Percentiles rank a stretch among this genome's conserved stretches.
Evolutionary conservation across 2,329 filamentous ascomycete genomes (phyloP).

Genomic region (Lizonia empirigonia): DNA sequence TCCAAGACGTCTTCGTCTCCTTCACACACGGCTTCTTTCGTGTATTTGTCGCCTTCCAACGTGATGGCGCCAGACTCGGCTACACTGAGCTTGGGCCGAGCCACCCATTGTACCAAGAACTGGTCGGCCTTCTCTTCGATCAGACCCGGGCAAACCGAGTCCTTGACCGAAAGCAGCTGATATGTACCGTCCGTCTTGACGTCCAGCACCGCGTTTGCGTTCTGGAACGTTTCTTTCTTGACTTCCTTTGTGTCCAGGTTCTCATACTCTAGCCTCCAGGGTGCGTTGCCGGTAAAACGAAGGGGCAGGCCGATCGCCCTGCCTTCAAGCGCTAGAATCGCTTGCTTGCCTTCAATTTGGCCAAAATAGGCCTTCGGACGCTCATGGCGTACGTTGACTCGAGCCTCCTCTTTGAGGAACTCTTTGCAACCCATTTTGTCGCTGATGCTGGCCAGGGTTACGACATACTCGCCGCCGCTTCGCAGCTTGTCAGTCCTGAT

Average conservation of each 20-base stretch:
- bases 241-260: constrained; percentile 62
- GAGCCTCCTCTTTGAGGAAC: constrained; percentile 80
- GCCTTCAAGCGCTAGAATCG: constrained; percentile 76
- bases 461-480: constrained; percentile 86
- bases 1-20: constrained; percentile 92
- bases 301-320: constrained; percentile 76
- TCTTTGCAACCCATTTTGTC: constrained; percentile 87
- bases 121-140: constrained; percentile 74
- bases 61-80: constrained; percentile 67
- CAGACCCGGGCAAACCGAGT: constrained; percentile 80
- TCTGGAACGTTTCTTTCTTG: constrained; percentile 56
- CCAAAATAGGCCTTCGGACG: constrained; percentile 87
- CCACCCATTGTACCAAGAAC: constrained; percentile 86
- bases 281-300: constrained; percentile 81
- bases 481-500: constrained; percentile 77
- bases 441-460: constrained; percentile 83
- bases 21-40: constrained; percentile 87
- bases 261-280: constrained; percentile 80
- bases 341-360: constrained; percentile 78
- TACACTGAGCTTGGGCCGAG: constrained; percentile 74
- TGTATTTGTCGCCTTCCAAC: constrained; percentile 59
- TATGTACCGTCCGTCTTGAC: constrained; percentile 75
- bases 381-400: constrained; percentile 85
- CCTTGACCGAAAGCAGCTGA: constrained; percentile 76
- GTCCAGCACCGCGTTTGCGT: constrained; percentile 70